Percentiles rank a stretch among this genome's conserved stretches.
Conservation (phyloP, 2,329 filamentous ascomycete genomes). For the Diaporthe velutina region DNA sequence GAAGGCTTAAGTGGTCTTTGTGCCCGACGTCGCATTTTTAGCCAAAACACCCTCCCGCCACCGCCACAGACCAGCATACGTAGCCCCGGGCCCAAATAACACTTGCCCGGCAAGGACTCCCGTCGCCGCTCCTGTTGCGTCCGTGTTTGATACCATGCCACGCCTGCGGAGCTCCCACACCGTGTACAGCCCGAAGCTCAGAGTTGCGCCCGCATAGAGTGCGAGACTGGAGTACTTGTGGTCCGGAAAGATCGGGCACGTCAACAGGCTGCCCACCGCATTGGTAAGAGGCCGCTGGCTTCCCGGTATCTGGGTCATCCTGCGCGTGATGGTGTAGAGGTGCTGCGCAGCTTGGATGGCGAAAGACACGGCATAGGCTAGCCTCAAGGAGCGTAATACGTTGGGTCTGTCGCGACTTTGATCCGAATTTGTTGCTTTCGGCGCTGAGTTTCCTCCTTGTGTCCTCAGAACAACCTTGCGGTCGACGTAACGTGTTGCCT, state of each 20-base stretch:
- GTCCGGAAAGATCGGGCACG: background rate
- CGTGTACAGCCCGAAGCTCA: slow-evolving; percentile 33
- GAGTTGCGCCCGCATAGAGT: slow-evolving; percentile 26
- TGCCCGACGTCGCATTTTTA: background rate
- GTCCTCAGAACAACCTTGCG: background rate
- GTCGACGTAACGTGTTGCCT: background rate
- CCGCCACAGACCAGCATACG: slow-evolving; percentile 35
- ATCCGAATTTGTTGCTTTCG: background rate
- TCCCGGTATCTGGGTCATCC: background rate
- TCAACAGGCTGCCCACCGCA: background rate
- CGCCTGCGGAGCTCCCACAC: slow-evolving; percentile 34
- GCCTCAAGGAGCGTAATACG: background rate
- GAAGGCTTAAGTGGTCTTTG: background rate
- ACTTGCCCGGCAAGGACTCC: slow-evolving; percentile 9
- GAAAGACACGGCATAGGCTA: slow-evolving; percentile 23
- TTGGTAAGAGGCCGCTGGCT: background rate
- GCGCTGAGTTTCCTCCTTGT: background rate
- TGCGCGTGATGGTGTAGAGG: background rate
- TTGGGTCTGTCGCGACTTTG: background rate
- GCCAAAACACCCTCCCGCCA: slow-evolving; percentile 36
- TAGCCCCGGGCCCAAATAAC: slow-evolving; percentile 29
- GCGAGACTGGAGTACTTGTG: background rate
- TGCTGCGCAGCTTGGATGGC: slow-evolving; percentile 28
- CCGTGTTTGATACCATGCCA: slow-evolving; percentile 8
- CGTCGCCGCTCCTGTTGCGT: slow-evolving; percentile 11